Conservation (phyloP, 179 eudicot genomes). For the Sideroxylon spinosum region DNA sequence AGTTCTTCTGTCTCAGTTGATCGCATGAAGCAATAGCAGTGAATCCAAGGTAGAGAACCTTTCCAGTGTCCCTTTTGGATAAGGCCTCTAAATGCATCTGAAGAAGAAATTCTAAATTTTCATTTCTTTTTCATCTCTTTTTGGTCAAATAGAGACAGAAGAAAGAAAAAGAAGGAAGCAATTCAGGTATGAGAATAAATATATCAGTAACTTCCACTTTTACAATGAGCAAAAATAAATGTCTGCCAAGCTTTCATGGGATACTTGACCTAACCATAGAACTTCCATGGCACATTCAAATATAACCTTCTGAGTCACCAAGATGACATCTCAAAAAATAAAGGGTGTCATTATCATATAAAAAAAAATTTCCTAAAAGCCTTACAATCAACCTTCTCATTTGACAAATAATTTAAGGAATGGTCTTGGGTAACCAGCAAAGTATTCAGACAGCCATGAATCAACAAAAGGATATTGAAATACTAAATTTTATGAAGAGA, state of each 20-base stretch:
- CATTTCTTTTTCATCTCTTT: background rate
- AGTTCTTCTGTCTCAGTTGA: constrained; percentile 67
- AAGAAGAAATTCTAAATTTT: background rate
- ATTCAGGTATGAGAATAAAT: background rate
- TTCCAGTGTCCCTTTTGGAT: constrained; percentile 68
- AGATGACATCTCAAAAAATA: background rate
- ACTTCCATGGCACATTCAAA: constrained; percentile 9
- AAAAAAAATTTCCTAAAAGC: background rate
- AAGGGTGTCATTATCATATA: background rate
- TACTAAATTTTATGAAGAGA: background rate
- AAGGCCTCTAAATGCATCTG: constrained; percentile 77
- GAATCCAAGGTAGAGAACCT: constrained; percentile 80
- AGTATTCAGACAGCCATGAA: background rate
- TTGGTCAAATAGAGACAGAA: background rate
- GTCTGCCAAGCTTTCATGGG: background rate
- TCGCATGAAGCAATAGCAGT: constrained; percentile 95
- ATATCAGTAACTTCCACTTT: background rate
- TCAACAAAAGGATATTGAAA: background rate
- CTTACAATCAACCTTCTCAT: background rate
- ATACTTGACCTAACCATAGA: background rate
- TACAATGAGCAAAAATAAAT: background rate
- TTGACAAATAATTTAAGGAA: background rate
- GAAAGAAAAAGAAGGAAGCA: background rate
- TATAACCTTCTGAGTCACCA: background rate
- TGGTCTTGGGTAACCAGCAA: background rate